A percentile compares a stretch with the other conserved stretches of the same genome.
These are phyloP conservation scores for Mortierella antarctica DNA, from an alignment of 192 early-diverging fungal species.

Conservation along the genomic window DNA sequence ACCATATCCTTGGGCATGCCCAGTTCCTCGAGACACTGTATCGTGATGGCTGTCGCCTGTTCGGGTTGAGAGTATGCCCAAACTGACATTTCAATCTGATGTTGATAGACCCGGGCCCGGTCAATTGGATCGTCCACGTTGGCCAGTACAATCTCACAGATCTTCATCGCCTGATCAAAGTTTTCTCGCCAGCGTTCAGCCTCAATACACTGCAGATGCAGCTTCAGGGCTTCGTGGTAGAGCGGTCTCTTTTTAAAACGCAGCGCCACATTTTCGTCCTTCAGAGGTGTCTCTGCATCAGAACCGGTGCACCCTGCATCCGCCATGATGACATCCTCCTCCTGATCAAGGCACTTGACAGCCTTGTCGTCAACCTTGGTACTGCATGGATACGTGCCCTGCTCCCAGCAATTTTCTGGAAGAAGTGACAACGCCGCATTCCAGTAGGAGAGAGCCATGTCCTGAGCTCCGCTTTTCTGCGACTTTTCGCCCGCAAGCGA, in stretches of 20 bases:
- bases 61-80: constrained; percentile 38
- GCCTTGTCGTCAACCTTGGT: background rate
- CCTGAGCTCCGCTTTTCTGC: constrained; percentile 51
- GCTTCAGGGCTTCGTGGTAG: constrained; percentile 36
- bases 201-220: constrained; percentile 49
- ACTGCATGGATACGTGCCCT: background rate
- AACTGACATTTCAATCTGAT: constrained; percentile 52
- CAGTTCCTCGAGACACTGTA: constrained; percentile 32
- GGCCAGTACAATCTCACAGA: constrained; percentile 30
- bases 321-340: background rate
- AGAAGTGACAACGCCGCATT: constrained; percentile 32
- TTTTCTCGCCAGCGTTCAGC: constrained; percentile 50
- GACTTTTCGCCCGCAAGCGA: constrained; percentile 43
- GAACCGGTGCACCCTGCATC: background rate
- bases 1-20: constrained; percentile 12
- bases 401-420: constrained; percentile 41
- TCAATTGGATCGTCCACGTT: constrained; percentile 40
- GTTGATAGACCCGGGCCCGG: constrained; percentile 38
- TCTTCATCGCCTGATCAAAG: constrained; percentile 45
- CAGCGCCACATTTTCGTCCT: background rate
- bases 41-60: constrained; percentile 16
- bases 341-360: background rate
- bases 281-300: background rate
- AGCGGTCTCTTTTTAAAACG: background rate
- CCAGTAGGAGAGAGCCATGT: constrained; percentile 44